These are phyloP conservation scores for Trichophyton schoenleinii DNA, from an alignment of 2,329 filamentous ascomycete species.

Conservation along the genomic window DNA sequence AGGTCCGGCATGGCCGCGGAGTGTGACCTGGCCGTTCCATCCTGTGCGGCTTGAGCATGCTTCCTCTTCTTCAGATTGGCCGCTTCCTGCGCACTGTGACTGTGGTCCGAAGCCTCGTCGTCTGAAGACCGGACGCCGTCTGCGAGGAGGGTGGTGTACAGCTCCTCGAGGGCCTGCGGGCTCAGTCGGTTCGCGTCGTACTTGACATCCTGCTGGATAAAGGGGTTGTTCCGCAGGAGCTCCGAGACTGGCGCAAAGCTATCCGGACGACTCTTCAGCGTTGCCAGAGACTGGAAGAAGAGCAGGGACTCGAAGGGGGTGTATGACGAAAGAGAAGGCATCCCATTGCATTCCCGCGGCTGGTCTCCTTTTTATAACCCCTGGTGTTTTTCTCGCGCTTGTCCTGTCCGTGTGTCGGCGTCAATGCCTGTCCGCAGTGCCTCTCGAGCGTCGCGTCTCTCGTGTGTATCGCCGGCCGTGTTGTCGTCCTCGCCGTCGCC, in stretches of 20 bases:
- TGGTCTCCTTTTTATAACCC: background rate
- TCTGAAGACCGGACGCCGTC: conserved; percentile 1
- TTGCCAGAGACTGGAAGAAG: conserved; percentile 66
- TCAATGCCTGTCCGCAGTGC: background rate
- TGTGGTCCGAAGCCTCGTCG: conserved; percentile 1
- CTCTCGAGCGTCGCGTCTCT: background rate
- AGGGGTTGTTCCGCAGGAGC: conserved; percentile 57
- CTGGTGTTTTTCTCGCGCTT: background rate
- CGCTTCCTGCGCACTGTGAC: conserved; percentile 29
- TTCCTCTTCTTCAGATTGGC: conserved; percentile 60
- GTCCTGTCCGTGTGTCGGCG: background rate
- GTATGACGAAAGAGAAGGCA: conserved; percentile 53
- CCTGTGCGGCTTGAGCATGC: conserved; percentile 50
- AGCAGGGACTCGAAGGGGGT: conserved; percentile 77
- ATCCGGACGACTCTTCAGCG: conserved; percentile 51
- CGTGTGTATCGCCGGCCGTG: background rate
- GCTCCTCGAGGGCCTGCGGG: conserved; percentile 63
- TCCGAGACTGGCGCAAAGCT: conserved; percentile 63
- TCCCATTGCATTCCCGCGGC: conserved; percentile 28
- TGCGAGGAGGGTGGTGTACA: conserved; percentile 63
- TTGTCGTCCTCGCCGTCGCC: background rate
- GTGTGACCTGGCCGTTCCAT: conserved; percentile 56
- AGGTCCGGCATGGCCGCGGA: conserved; percentile 56
- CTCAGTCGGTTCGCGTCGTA: conserved; percentile 65
- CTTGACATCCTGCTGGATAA: conserved; percentile 55